Base-by-base conservation (phyloP, 164 flowering plant genomes). In the Chimonanthus salicifolius region DNA sequence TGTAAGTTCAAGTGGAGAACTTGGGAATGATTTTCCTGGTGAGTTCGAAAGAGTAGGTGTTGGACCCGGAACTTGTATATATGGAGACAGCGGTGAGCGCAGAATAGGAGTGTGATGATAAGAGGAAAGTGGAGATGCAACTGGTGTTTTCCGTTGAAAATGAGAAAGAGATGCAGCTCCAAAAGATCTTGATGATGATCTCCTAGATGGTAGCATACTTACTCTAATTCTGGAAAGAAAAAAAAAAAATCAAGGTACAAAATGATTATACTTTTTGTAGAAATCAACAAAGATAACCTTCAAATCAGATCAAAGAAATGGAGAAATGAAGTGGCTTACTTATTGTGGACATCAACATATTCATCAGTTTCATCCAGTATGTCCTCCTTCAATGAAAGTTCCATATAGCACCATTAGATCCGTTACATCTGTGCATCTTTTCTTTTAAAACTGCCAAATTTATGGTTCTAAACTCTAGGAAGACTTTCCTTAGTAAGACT, bases 281-380 rank as follows among this genome's bases (percentile, higher is more conserved):
- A 33, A 33, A 1, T 33, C 33, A n/a, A 7, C 11, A 20, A 45
- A 63, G 50, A 67, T 5, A 21, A 48, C 7, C 20, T 5, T 3
- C 15, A 49, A 49, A 51, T 15, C 47, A 54, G 3, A 0, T 74
- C 44, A 15, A 33, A 64, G 48, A 63, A 64, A 4, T 47, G 1
- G 72, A 46, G 46, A 21, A 11, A 46, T 48, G 11, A 8, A 13
- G 48, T 20, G 48, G 10, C 6, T 4, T 45, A 90, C 91, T 76
- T 88, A 82, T 83, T 83, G 73, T 88, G 91, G 46, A 87, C 80
- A 16, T 87, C 90, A 64, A 85, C 82, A 64, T 54, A 54, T 5
- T 54, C 87, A 78, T 91, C 96, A 0, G 96, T 91, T 74, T 91
- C 96, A 71, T 91, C 96, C 58, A 81, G 76, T 73, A 91, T 91